Evolutionary conservation across 2,329 filamentous ascomycete species (phyloP).

Genomic region (Albifimbria verrucaria): DNA sequence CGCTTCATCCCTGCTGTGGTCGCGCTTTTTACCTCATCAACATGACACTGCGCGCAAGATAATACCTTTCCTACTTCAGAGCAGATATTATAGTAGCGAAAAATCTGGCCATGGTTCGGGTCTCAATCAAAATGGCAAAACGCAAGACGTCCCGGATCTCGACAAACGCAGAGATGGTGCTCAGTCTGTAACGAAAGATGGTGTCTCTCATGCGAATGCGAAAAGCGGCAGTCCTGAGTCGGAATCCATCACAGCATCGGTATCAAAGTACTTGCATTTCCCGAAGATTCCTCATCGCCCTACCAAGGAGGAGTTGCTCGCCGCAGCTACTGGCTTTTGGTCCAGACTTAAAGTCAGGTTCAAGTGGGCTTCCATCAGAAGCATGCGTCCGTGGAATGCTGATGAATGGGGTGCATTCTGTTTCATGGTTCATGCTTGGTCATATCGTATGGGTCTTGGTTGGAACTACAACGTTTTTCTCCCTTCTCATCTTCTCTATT

Average conservation of each 20-base stretch:
- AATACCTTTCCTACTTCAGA: too few species aligned
- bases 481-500: conserved; percentile 81
- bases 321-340: conserved; percentile 90
- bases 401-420: conserved; percentile 95
- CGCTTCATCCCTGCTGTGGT: too few species aligned
- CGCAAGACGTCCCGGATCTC: not conserved
- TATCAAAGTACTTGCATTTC: conserved; percentile 59
- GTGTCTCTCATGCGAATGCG: conserved; percentile 7
- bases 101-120: not conserved
- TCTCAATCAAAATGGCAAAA: not conserved
- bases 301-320: conserved; percentile 87
- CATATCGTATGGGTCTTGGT: conserved; percentile 95
- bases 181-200: not conserved
- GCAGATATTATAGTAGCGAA: not conserved
- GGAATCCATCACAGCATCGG: conserved; percentile 46
- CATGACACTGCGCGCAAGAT: too few species aligned
- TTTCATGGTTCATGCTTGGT: conserved; percentile 89
- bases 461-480: conserved; percentile 96
- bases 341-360: conserved; percentile 85
- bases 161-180: not conserved
- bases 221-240: conserved; percentile 12
- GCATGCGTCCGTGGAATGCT: conserved; percentile 87
- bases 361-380: conserved; percentile 97
- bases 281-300: conserved; percentile 79
- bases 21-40: too few species aligned